Conservation (phyloP, 805 yeast genomes). For the Scheffersomyces coipomensis region DNA sequence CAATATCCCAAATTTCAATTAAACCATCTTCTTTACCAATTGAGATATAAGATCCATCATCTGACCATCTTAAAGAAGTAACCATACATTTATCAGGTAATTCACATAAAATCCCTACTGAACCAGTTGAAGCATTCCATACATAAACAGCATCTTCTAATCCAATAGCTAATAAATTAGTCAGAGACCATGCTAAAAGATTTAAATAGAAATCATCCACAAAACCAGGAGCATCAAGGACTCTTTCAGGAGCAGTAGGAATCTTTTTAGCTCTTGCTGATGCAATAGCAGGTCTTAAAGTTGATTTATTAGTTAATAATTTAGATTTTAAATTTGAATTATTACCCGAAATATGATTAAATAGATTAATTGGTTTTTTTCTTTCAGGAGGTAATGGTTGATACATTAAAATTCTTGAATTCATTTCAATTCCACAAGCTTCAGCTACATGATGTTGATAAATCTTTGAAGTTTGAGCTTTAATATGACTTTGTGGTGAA, state of each 20-base stretch:
- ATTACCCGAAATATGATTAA: slow-evolving; percentile 19
- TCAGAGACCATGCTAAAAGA: slow-evolving; percentile 81
- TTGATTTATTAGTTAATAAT: slow-evolving; percentile 27
- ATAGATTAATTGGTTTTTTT: slow-evolving; percentile 33
- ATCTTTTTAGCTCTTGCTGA: slow-evolving; percentile 72
- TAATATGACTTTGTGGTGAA: slow-evolving; percentile 54
- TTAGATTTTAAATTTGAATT: slow-evolving; percentile 15
- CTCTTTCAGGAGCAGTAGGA: slow-evolving; percentile 87
- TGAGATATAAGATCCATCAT: slow-evolving; percentile 82
- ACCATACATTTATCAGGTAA: slow-evolving; percentile 47
- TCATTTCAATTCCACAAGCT: slow-evolving; percentile 87
- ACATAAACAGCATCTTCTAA: slow-evolving; percentile 79
- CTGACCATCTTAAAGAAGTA: slow-evolving; percentile 84
- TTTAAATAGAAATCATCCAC: slow-evolving; percentile 90
- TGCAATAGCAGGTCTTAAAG: slow-evolving; percentile 49
- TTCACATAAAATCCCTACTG: slow-evolving; percentile 68
- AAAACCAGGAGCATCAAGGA: slow-evolving; percentile 93
- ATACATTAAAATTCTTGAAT: slow-evolving; percentile 80
- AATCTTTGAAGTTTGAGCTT: slow-evolving; percentile 51
- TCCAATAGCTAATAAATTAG: slow-evolving; percentile 84
- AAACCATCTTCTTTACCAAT: slow-evolving; percentile 83
- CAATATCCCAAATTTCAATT: slow-evolving; percentile 93
- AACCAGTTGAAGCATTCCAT: slow-evolving; percentile 87
- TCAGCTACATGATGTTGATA: slow-evolving; percentile 85
- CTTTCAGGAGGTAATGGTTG: slow-evolving; percentile 81